These are phyloP conservation scores for Casuarina glauca DNA, from an alignment of 306 rosid genomes.

Conservation along the genomic window DNA sequence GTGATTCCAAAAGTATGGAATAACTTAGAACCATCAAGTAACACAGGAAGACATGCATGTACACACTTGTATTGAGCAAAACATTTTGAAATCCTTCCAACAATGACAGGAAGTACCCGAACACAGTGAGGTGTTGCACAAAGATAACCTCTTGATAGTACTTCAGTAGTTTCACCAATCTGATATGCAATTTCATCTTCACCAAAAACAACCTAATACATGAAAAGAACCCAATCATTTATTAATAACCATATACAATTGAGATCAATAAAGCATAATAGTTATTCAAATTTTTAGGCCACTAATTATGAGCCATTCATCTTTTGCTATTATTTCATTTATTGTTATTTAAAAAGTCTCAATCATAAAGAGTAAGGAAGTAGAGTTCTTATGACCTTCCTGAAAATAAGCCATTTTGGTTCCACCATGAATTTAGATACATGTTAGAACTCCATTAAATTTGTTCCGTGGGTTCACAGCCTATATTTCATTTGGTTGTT, in stretches of 20 bases:
- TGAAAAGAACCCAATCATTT: not conserved
- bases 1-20: not conserved
- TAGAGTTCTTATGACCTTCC: not conserved
- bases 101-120: constrained; percentile 47
- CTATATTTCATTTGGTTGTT: not conserved
- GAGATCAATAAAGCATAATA: constrained; percentile 13
- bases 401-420: not conserved
- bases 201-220: constrained; percentile 70
- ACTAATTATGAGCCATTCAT: not conserved
- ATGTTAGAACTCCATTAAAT: not conserved
- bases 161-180: constrained; percentile 94
- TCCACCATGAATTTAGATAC: not conserved
- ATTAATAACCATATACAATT: constrained; percentile 16
- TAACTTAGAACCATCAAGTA: not conserved
- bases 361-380: not conserved
- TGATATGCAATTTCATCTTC: constrained; percentile 88
- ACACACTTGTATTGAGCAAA: not conserved
- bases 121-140: constrained; percentile 99
- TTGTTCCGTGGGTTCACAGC: not conserved
- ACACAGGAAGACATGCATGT: not conserved
- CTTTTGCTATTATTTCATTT: not conserved
- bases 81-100: constrained; percentile 3
- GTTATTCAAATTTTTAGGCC: not conserved
- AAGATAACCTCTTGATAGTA: constrained; percentile 85
- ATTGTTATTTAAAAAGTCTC: not conserved